These are phyloP conservation scores for Fusarium citri DNA, from an alignment of 2,329 filamentous ascomycete species.

Conservation along the genomic window DNA sequence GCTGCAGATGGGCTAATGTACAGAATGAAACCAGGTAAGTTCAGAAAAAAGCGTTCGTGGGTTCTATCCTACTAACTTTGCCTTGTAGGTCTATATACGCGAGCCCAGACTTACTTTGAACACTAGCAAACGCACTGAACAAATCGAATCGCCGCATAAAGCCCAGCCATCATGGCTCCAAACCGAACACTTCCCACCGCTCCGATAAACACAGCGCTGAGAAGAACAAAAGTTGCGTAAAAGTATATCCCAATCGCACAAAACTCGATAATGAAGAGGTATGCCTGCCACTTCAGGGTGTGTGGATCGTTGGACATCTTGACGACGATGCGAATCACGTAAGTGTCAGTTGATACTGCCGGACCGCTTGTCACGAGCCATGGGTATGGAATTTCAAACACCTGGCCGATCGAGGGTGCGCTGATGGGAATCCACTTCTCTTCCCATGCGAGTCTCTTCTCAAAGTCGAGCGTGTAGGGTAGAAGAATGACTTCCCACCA, in stretches of 20 bases:
- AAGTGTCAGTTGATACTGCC: fast-evolving
- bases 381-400: neutral
- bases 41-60: neutral
- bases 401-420: too few relatives aligned
- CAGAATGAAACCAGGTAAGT: neutral
- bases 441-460: neutral
- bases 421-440: fast-evolving
- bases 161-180: neutral
- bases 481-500: neutral
- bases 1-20: neutral
- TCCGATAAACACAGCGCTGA: neutral
- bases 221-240: neutral
- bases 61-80: too few relatives aligned
- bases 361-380: fast-evolving
- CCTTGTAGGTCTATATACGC: too few relatives aligned
- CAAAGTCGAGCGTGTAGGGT: neutral
- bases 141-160: neutral
- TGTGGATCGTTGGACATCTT: neutral
- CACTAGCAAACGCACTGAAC: neutral
- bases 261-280: neutral
- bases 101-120: neutral
- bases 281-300: neutral
- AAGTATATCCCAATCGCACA: neutral
- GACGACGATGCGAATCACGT: neutral
- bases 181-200: neutral